Evolutionary conservation across 2,329 filamentous ascomycete species (phyloP).

Genomic region (Alternaria sp.): DNA sequence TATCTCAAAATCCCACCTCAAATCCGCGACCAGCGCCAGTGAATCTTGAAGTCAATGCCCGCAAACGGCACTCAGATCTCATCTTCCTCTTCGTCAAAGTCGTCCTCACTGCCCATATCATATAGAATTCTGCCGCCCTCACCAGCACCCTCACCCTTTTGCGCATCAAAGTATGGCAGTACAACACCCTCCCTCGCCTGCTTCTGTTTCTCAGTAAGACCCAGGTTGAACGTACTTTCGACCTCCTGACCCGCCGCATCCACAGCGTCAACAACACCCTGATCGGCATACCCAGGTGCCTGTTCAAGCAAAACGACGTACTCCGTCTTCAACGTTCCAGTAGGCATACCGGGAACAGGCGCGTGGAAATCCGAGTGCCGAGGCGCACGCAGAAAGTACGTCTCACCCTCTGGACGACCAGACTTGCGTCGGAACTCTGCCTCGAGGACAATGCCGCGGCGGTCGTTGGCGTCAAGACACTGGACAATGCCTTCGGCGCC

Average conservation of each 20-base stretch:
- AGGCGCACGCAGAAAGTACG: slow-evolving; percentile 61
- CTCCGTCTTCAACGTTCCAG: slow-evolving; percentile 57
- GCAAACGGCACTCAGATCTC: slow-evolving; percentile 70
- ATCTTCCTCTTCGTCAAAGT: slow-evolving; percentile 96
- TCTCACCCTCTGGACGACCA: slow-evolving; percentile 79
- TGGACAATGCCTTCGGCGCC: slow-evolving; percentile 80
- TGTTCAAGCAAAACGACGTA: slow-evolving; percentile 74
- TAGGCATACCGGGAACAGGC: slow-evolving; percentile 17
- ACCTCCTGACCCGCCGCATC: slow-evolving; percentile 42
- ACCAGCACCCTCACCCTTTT: slow-evolving; percentile 73
- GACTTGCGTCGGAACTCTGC: slow-evolving; percentile 88
- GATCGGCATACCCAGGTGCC: slow-evolving; percentile 60
- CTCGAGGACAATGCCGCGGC: slow-evolving; percentile 73
- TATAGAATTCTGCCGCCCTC: slow-evolving; percentile 95
- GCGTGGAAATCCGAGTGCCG: slow-evolving; percentile 27
- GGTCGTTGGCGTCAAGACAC: slow-evolving; percentile 66
- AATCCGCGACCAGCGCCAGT: slow-evolving; percentile 7
- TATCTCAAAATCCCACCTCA: slow-evolving; percentile 11
- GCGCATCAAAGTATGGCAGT: slow-evolving; percentile 95
- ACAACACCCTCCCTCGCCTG: slow-evolving; percentile 88
- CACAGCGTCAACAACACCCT: slow-evolving; percentile 28
- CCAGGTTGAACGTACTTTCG: slow-evolving; percentile 81
- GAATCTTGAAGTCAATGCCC: neutral
- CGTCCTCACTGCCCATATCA: slow-evolving; percentile 95
- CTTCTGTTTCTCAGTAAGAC: slow-evolving; percentile 89